Percentiles rank a stretch among this genome's conserved stretches.
These are phyloP conservation scores for Exophiala sp. DNA, from an alignment of 2,329 filamentous ascomycete species.

Conservation along the genomic window DNA sequence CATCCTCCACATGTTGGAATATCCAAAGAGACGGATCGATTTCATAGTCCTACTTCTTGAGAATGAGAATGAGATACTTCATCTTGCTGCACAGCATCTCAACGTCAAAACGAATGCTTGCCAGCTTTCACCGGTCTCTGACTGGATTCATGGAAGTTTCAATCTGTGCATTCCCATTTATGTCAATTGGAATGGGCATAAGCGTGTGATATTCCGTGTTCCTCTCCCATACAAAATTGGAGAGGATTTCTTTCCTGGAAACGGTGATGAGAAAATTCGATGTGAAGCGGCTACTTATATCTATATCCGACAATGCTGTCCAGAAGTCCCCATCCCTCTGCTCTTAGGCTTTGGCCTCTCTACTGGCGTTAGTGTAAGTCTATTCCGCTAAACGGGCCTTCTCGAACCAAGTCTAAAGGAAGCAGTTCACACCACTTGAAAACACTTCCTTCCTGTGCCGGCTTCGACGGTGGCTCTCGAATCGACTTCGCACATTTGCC, in stretches of 20 bases:
- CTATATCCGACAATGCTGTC: slow-evolving; percentile 38
- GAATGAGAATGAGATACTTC: slow-evolving; percentile 1
- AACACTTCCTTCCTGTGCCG: background rate
- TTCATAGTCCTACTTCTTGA: slow-evolving; percentile 1
- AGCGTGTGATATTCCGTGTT: slow-evolving; percentile 28
- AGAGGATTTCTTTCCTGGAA: background rate
- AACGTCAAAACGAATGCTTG: slow-evolving; percentile 1
- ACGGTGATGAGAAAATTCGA: slow-evolving; percentile 2
- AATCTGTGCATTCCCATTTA: slow-evolving; percentile 25
- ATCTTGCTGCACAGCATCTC: slow-evolving; percentile 4
- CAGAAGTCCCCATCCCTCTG: slow-evolving; percentile 33
- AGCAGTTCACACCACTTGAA: slow-evolving; percentile 2
- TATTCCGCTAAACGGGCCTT: slow-evolving; percentile 24
- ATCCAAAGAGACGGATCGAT: slow-evolving; percentile 6
- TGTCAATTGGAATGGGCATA: slow-evolving; percentile 43
- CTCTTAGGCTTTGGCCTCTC: slow-evolving; percentile 33
- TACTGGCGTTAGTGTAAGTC: background rate
- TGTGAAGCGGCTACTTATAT: slow-evolving; percentile 37
- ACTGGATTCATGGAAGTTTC: slow-evolving; percentile 28
- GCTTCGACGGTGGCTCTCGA: background rate
- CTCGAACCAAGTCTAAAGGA: background rate
- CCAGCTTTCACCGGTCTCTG: slow-evolving; percentile 32
- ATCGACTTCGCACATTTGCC: background rate
- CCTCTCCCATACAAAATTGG: slow-evolving; percentile 1
- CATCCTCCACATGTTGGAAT: slow-evolving; percentile 1